A percentile compares a stretch with the other conserved stretches of the same genome.
Evolutionary conservation across 371 early-diverging fungal genomes (phyloP).

Genomic region (Phascolomyces articulosus): DNA sequence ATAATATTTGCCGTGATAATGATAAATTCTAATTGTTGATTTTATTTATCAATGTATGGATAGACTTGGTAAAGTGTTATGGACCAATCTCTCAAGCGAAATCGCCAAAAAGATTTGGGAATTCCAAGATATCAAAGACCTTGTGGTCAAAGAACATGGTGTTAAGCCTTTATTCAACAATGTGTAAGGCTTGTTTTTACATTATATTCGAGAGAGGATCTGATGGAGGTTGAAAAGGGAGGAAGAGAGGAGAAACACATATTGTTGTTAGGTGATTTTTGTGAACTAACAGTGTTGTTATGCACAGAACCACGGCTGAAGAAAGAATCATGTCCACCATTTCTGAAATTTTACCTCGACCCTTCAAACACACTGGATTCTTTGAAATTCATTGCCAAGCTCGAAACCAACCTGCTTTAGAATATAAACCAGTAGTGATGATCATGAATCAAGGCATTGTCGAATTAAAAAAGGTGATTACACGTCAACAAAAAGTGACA

Average conservation of each 20-base stretch:
- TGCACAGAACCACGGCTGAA: constrained; percentile 32
- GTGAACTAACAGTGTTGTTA: not conserved
- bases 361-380: constrained; percentile 20
- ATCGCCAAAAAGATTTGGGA: constrained; percentile 38
- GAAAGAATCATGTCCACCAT: constrained; percentile 29
- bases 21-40: not conserved
- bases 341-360: constrained; percentile 27
- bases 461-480: constrained; percentile 38
- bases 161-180: constrained; percentile 37
- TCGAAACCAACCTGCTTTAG: constrained; percentile 31
- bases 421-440: constrained; percentile 30
- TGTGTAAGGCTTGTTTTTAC: constrained; percentile 30
- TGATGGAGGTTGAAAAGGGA: too few relatives aligned
- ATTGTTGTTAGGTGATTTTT: too few relatives aligned
- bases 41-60: too few relatives aligned
- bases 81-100: constrained; percentile 26
- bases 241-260: too few relatives aligned
- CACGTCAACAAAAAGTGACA: constrained; percentile 22
- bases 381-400: constrained; percentile 50
- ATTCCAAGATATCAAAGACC: constrained; percentile 41
- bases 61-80: constrained; percentile 54
- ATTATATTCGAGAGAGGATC: too few relatives aligned
- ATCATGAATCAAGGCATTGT: constrained; percentile 38
- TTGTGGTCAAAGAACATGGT: constrained; percentile 35
- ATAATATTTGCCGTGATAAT: too few relatives aligned